Percentiles rank a stretch among this genome's conserved stretches.
Evolutionary conservation across 441 rosid species (phyloP).

Genomic region (Gossypium davidsonii): DNA sequence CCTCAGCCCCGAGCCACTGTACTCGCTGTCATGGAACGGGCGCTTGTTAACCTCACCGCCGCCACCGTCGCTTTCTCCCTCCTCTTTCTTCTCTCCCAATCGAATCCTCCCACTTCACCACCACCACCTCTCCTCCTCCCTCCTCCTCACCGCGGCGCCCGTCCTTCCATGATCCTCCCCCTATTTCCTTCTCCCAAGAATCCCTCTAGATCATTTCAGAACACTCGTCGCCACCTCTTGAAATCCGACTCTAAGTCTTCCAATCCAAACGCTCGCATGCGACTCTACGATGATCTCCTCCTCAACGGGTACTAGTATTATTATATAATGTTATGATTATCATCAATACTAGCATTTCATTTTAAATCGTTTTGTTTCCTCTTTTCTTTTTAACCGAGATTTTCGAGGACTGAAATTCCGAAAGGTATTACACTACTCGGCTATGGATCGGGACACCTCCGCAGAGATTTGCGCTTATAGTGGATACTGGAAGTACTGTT

Average conservation of each 20-base stretch:
- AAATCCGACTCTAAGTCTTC: conserved; percentile 29
- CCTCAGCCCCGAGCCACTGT: conserved; percentile 1
- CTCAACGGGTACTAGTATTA: conserved; percentile 49
- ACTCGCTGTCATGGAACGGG: conserved; percentile 22
- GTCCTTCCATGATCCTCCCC: conserved; percentile 59
- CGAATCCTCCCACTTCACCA: conserved; percentile 23
- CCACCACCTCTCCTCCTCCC: conserved; percentile 19
- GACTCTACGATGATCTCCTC: conserved; percentile 91
- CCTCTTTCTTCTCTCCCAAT: conserved; percentile 13
- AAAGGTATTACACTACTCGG: conserved; percentile 78
- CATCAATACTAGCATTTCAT: background rate
- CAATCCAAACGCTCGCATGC: conserved; percentile 59
- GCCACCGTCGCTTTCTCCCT: conserved; percentile 10
- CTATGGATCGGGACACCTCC: conserved; percentile 95
- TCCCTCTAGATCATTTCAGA: conserved; percentile 28
- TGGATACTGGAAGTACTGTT: conserved; percentile 88
- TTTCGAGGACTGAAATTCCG: background rate
- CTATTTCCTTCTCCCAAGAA: conserved; percentile 44
- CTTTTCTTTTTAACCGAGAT: background rate
- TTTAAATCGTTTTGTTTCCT: background rate
- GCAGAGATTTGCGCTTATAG: conserved; percentile 83
- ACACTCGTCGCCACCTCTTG: conserved; percentile 46
- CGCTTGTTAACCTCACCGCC: conserved; percentile 11
- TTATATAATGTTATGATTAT: background rate
- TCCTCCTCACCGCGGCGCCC: conserved; percentile 24